Percentiles rank a stretch among this genome's conserved stretches.
Conservation (phyloP, 139 green algal species). For the Chlorella vulgaris region DNA sequence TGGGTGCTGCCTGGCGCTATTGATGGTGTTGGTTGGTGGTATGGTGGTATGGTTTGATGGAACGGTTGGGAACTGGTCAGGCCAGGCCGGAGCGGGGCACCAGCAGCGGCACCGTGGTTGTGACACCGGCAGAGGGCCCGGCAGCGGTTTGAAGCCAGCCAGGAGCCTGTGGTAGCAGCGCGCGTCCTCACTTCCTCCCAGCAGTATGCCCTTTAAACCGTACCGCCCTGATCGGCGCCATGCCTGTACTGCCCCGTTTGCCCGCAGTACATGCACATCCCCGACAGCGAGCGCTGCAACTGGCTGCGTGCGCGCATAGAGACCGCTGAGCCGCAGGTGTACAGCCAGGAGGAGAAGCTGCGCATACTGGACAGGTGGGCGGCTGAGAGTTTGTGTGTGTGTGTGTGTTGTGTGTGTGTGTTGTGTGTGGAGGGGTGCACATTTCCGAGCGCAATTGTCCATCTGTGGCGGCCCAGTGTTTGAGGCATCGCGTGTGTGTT, state of each 20-base stretch:
- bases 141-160: no score
- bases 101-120: no score
- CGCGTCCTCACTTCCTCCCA: no score
- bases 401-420: not conserved
- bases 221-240: no score
- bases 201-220: no score
- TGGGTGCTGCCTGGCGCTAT: conserved; percentile 17
- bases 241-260: no score
- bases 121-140: no score
- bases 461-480: not conserved
- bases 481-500: no score
- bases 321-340: conserved; percentile 53
- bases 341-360: conserved; percentile 70
- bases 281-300: conserved; percentile 92
- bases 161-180: not conserved
- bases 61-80: not conserved
- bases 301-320: conserved; percentile 93
- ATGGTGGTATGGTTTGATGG: not conserved
- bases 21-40: not conserved
- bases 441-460: not conserved
- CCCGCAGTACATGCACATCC: conserved; percentile 98
- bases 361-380: conserved; percentile 90
- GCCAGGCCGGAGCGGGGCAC: no score
- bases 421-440: not conserved
- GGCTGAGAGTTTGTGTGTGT: not conserved